Conservation (phyloP, 2,329 filamentous ascomycete genomes). For the Cladophialophora carrionii region DNA sequence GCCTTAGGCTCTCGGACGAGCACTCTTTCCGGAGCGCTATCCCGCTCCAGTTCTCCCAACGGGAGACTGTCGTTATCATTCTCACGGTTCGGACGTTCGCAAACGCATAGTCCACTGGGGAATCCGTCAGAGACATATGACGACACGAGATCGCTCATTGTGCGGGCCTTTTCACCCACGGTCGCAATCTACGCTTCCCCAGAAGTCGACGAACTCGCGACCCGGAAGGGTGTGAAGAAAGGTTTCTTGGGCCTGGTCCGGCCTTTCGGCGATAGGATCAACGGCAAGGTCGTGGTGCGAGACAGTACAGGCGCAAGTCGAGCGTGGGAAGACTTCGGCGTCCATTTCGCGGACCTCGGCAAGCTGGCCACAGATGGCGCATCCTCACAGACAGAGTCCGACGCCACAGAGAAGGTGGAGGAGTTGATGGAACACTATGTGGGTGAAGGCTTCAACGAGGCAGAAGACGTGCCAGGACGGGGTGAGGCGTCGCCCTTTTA, state of each 20-base stretch:
- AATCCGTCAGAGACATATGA: conserved; percentile 58
- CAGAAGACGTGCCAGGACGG: conserved; percentile 20
- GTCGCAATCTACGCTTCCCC: conserved; percentile 83
- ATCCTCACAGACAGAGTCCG: conserved; percentile 13
- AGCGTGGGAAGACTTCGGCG: conserved; percentile 84
- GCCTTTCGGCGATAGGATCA: conserved; percentile 85
- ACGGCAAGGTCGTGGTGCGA: conserved; percentile 84
- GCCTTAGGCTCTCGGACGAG: conserved; percentile 60
- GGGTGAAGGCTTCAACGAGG: conserved; percentile 31
- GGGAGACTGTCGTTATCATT: conserved; percentile 63
- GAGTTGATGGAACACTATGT: conserved; percentile 37
- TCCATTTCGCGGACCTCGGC: conserved; percentile 78
- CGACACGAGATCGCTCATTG: conserved; percentile 67
- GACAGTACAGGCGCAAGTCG: conserved; percentile 86
- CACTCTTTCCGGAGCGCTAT: conserved; percentile 68
- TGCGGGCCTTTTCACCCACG: conserved; percentile 85
- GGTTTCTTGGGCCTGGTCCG: conserved; percentile 84
- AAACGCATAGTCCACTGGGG: conserved; percentile 53
- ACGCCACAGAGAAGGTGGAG: conserved; percentile 35
- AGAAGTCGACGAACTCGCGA: conserved; percentile 79
- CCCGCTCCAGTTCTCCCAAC: conserved; percentile 69
- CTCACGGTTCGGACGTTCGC: conserved; percentile 52
- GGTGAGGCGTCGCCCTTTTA: conserved; percentile 73
- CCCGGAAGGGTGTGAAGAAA: conserved; percentile 79
- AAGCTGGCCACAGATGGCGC: conserved; percentile 35